Conservation (phyloP, 2,329 filamentous ascomycete genomes). For the Dendrostoma leiphaemia region DNA sequence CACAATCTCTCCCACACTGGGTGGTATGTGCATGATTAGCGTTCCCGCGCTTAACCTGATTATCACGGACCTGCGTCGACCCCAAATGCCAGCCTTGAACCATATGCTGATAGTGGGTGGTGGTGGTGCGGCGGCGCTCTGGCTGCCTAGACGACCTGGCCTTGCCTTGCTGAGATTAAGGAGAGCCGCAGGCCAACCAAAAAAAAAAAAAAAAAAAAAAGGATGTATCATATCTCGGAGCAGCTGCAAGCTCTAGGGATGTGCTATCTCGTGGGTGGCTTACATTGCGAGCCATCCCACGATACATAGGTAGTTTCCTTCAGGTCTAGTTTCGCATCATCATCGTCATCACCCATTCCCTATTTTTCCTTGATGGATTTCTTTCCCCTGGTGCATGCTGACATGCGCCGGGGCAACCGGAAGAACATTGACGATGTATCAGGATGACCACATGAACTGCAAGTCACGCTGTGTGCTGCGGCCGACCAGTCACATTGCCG, state of each 20-base stretch:
- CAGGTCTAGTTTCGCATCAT: background rate
- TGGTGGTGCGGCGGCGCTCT: background rate
- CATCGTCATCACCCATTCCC: background rate
- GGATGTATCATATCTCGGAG: background rate
- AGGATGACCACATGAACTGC: slow-evolving; percentile 27
- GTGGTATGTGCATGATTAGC: slow-evolving; percentile 15
- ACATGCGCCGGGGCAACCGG: slow-evolving; percentile 2
- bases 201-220: background rate
- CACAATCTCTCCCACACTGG: slow-evolving; percentile 9
- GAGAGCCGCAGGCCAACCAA: too few relatives aligned
- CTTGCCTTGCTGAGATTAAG: background rate
- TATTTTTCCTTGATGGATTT: too few relatives aligned
- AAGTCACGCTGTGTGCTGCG: slow-evolving; percentile 23
- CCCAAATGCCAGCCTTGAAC: background rate
- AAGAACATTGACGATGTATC: slow-evolving; percentile 14
- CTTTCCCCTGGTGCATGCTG: too few relatives aligned
- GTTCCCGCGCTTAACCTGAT: slow-evolving; percentile 17
- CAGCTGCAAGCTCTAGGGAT: background rate
- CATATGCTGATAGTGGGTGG: background rate
- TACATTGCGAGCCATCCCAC: too few relatives aligned
- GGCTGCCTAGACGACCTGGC: background rate
- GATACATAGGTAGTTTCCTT: too few relatives aligned
- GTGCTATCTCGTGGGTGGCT: too few relatives aligned
- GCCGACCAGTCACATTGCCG: slow-evolving; percentile 14
- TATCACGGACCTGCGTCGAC: slow-evolving; percentile 15